Evolutionary conservation across 2,329 filamentous ascomycete genomes (phyloP), one percentile per base, ranked within the genome.

Genomic region (Diaporthe aspalathi): DNA sequence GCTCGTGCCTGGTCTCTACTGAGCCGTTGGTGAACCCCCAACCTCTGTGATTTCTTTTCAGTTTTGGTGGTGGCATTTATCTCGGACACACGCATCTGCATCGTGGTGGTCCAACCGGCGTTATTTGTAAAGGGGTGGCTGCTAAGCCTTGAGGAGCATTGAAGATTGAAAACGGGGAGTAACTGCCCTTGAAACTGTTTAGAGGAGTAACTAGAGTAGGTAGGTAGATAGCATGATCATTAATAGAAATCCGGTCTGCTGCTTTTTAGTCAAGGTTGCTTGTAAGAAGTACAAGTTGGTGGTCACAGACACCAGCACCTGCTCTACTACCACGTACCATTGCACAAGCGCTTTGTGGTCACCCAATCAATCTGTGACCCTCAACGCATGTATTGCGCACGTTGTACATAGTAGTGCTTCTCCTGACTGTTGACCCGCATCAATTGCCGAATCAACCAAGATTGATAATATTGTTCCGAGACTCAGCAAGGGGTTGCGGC

Each of bases 1-100:
- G 63, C 74, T 84, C 53, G 50, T 84, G 7, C 83, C 82, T 0
- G 79, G 82, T 0, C 71, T 84, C 6, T 84, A 80, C 70, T 83
- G 68, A 73, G 17, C 5, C 17, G 29, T 20, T 14, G 14, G n/a
- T 20, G 29, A 9, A 8, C 20, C 43, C 9, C 12, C 22, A 17
- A 9, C 14, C 14, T 22, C 32, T 49, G 57, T 63, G 49, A 9
- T 32, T 50, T 35, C 7, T 32, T 50, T 24, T 24, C 27, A 65
- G 11, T 50, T 9, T 38, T 24, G 29, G 45, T 17, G 5, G 29
- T 50, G 29, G 60, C 60, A 65, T 65, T 14, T 24, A 50, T 24
- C 35, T 38, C 3, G 45, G 60, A 45, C 27, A 24, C 49, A 1
- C 16, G 60, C 60, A 65, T 50, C 43, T 65, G 60, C 60, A 65